Conservation (phyloP, 345 rosid species). For the Brassica cretica region DNA sequence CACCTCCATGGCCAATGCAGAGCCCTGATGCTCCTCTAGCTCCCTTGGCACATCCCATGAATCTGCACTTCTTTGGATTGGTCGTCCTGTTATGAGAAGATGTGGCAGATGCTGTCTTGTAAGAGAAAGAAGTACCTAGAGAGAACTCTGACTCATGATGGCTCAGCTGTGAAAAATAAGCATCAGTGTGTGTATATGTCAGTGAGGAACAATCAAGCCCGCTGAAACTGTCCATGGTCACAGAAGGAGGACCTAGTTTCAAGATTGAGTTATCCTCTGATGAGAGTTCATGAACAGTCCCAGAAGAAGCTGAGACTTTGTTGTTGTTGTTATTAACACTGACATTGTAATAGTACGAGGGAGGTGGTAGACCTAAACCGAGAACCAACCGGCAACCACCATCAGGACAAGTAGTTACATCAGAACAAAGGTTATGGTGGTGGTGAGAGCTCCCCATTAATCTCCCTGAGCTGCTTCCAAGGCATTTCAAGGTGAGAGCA, state of each 20-base stretch:
- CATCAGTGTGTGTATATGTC: conserved; percentile 47
- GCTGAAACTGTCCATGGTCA: conserved; percentile 46
- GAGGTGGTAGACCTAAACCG: conserved; percentile 83
- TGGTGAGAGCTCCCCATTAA: conserved; percentile 28
- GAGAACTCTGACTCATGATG: conserved; percentile 61
- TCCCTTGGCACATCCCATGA: conserved; percentile 77
- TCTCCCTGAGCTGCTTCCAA: conserved; percentile 48
- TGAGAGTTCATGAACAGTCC: conserved; percentile 42
- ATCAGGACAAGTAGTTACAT: conserved; percentile 54
- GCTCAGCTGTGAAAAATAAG: conserved; percentile 46
- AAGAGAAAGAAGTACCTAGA: conserved; percentile 48
- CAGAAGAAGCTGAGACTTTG: conserved; percentile 38
- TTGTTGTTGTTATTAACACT: conserved; percentile 44
- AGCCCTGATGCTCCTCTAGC: conserved; percentile 92
- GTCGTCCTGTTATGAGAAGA: conserved; percentile 52
- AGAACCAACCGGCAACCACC: conserved; percentile 85
- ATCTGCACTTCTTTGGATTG: conserved; percentile 69
- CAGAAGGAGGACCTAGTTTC: conserved; percentile 78
- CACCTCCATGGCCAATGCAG: conserved; percentile 96
- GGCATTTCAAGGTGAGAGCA: conserved; percentile 63
- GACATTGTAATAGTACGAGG: conserved; percentile 46
- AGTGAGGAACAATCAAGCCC: conserved; percentile 56
- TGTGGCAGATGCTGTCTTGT: conserved; percentile 54
- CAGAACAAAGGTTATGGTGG: conserved; percentile 45
- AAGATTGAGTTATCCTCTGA: conserved; percentile 56